Evolutionary conservation across 1,284 basidiomycete species (phyloP), one percentile per base, ranked within the genome.

Genomic region (Melampsora larici-populina): DNA sequence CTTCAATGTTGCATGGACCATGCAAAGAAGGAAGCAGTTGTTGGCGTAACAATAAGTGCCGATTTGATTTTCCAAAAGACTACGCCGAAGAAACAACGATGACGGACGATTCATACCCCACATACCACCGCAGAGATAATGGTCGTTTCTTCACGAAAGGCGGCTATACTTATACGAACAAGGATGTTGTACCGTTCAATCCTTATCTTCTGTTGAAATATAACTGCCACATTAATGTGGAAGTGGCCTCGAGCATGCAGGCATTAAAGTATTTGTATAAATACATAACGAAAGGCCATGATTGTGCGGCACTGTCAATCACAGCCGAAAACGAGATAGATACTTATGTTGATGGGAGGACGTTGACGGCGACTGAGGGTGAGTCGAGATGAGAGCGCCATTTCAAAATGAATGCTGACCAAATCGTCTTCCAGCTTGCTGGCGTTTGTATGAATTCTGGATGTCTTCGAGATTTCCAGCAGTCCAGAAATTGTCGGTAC

Each of bases 181-280:
- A 15, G 17, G 21, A 58, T 8, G 26, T 58, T 5, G 21, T 8
- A n/a, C 51, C 51, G 6, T 58, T 8, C 26, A 58, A 58, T 3
- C 7, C 15, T 15, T 58, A 8, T 58, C 15, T 58, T 5, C 17
- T 58, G 26, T 6, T 26, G 26, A 58, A 58, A 15, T 26, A 58
- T 8, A 58, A 58, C 51, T 58, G 21, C 17, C 51, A 58, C 17
- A 8, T 58, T 8, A 58, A 58, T 58, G 51, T 58, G 5, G 66
- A 1, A 6, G 49, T 36, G n/a, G n/a, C n/a, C n/a, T n/a, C n/a
- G n/a, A n/a, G n/a, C n/a, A n/a, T n/a, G n/a, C n/a, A n/a, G n/a
- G 62, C 72, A 1, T 29, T 74, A 0, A 74, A 74, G 24, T 74
- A 74, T 55, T 36, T 72, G 9, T 72, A 72, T 24, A 72, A 72